phyloP scores from a whole-genome alignment of 768 basidiomycete species.

The Pleurotus salmoneostramineus region DNA sequence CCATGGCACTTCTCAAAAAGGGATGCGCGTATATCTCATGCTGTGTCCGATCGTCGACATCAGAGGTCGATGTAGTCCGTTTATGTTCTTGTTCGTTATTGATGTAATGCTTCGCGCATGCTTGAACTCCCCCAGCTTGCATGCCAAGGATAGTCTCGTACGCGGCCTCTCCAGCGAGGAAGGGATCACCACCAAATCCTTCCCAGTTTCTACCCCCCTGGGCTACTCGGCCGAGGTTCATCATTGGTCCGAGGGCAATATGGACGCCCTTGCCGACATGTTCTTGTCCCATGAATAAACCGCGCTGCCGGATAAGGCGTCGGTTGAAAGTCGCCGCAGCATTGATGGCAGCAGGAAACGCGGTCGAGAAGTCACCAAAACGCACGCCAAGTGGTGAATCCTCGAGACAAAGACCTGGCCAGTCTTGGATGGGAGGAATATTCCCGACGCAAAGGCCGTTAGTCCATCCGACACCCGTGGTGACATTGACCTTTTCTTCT shows the following conservation, averaged over 20 bases:
- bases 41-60: slow-evolving; percentile 77
- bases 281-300: slow-evolving; percentile 77
- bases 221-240: slow-evolving; percentile 74
- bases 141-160: slow-evolving; percentile 83
- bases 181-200: slow-evolving; percentile 93
- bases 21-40: slow-evolving; percentile 74
- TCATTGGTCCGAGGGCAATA: slow-evolving; percentile 76
- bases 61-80: slow-evolving; percentile 51
- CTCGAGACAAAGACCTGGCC: slow-evolving; percentile 73
- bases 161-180: slow-evolving; percentile 71
- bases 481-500: slow-evolving; percentile 60
- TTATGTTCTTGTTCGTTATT: slow-evolving; percentile 73
- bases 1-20: slow-evolving; percentile 68
- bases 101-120: slow-evolving; percentile 82
- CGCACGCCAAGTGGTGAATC: slow-evolving; percentile 81
- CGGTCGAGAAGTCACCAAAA: slow-evolving; percentile 64
- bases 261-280: slow-evolving; percentile 83
- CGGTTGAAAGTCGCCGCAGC: slow-evolving; percentile 84
- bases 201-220: slow-evolving; percentile 91
- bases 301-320: slow-evolving; percentile 70
- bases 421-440: slow-evolving; percentile 25
- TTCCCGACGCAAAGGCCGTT: slow-evolving; percentile 65
- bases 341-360: slow-evolving; percentile 84
- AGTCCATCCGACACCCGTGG: slow-evolving; percentile 67
- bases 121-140: slow-evolving; percentile 77